Base-by-base conservation (phyloP, 179 eudicot genomes). In the Gypsophila paniculata region DNA sequence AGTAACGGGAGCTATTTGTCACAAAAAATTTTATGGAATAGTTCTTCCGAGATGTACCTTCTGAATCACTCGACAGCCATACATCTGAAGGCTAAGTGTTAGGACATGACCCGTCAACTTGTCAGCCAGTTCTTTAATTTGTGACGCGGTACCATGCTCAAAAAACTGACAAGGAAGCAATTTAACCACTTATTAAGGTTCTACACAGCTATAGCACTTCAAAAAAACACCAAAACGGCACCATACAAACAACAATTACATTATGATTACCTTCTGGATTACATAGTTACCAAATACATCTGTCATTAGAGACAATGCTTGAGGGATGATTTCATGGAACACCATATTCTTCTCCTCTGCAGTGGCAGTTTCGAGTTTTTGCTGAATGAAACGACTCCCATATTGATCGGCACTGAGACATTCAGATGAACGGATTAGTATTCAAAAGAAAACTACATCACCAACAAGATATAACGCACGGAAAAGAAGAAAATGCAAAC, bases 231-330 rank as follows among this genome's bases (percentile, higher is more conserved):
- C 6, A 42, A 29, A 44, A 61, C 23, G 51, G 19, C 52, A 52
- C 11, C 29, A n/a, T 17, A 61, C 22, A 61, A 65, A 26, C 12
- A 57, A 51, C 38, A 62, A n/a, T 42, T 8, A 6, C 57, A 22
- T 57, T 22, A 60, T 39, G 14, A 64, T 64, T 81, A 90, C 97
- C 97, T 91, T 91, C 64, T 92, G 98, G 71, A 92, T 81, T 74
- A 92, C 98, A 74, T 92, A 92, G 80, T 92, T 92, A 68, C 98
- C 98, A 80, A 92, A 92, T n/a, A 92, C 98, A 81, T 92, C 98
- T 69, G 98, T 92, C 96, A 92, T 92, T 69, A 92, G 75, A 29
- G 94, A 82, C 75, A 90, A 83, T 53, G 95, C 98, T 57, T 90
- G 94, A 26, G 96, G 98, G 68, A 85, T 82, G 38, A 92, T 92